Evolutionary conservation across 164 flowering plant species (phyloP), one percentile per base, ranked within the genome.

Genomic region (Houttuynia cordata): DNA sequence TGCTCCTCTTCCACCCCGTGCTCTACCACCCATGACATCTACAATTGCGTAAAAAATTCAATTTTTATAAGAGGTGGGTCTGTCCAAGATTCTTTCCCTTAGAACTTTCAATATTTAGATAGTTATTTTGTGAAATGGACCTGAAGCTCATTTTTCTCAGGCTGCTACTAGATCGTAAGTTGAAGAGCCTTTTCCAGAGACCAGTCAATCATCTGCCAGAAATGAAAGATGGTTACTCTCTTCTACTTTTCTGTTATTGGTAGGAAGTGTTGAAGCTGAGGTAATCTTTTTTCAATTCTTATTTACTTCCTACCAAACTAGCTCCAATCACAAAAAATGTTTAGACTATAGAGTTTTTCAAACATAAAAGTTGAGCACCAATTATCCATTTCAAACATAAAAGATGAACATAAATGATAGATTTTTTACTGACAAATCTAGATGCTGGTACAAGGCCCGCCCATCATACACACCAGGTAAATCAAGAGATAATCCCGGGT

Each of bases 241-340:
- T 94, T 70, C 71, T 94, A 56, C 96, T 94, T 40, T 80, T 88
- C 56, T 94, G 99, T 97, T 78, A 88, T 70, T 94, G 89, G 90
- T 97, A 94, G 71, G 97, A 91, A 24, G 85, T 88, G 73, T 73
- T 91, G 71, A 94, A 91, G 74, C 81, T 77, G 54, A 91, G 97
- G 99, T 94, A 75, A 58, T 41, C 39, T 40, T 1, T 54, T 4
- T 17, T 52, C n/a, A 40, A 40, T 3, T 57, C 25, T 61, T 23
- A 7, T 18, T n/a, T 25, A 8, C 18, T 61, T 52, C 10, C 58
- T 24, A 4, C 8, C 19, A 34, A 15, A 19, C 14, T 34, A 23
- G 12, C 24, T 56, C 18, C 25, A 24, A 10, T 56, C 24, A 56
- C 12, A 6, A 30, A 2, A n/a, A 30, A 30, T 30, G 6, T n/a